A percentile compares a stretch with the other conserved stretches of the same genome.
These are phyloP conservation scores for Ophiostoma ulmi DNA, from an alignment of 2,329 filamentous ascomycete genomes.

Conservation along the genomic window DNA sequence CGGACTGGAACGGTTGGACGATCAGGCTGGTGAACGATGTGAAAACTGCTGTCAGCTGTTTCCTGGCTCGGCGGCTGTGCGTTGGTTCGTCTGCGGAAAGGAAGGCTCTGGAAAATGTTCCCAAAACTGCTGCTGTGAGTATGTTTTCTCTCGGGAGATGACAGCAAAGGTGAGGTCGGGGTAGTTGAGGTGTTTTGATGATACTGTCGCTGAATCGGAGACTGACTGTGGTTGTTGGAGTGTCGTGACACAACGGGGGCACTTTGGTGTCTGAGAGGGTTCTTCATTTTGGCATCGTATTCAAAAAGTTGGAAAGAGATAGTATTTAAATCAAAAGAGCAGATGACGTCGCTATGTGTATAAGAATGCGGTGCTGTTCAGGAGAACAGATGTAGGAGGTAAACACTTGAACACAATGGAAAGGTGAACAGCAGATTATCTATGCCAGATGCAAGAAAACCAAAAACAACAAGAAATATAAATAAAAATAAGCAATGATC, in stretches of 20 bases:
- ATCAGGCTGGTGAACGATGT: slow-evolving; percentile 31
- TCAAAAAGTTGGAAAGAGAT: not conserved
- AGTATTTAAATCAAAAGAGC: not conserved
- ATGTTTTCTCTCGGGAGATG: not conserved
- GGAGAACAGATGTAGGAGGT: not conserved
- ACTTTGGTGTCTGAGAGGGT: slow-evolving; percentile 23
- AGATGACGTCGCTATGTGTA: not conserved
- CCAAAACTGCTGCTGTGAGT: slow-evolving; percentile 17
- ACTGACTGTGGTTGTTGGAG: not conserved
- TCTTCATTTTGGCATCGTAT: slow-evolving; percentile 20
- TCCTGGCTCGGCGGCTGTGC: slow-evolving; percentile 8
- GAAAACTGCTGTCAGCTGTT: not conserved
- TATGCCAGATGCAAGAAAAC: not conserved
- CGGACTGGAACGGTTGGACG: slow-evolving; percentile 27
- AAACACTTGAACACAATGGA: not conserved
- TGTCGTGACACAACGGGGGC: slow-evolving; percentile 16
- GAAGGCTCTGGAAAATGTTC: slow-evolving; percentile 15
- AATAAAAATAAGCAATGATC: not conserved
- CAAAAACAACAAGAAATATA: not conserved
- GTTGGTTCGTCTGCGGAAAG: not conserved
- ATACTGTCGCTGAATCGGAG: slow-evolving; percentile 2
- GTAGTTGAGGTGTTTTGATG: not conserved
- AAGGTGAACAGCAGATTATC: not conserved
- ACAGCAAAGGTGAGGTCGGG: not conserved
- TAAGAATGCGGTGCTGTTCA: not conserved